Percentiles rank a stretch among this genome's conserved stretches.
These are phyloP conservation scores for Vigna trinervia DNA, from an alignment of 306 rosid genomes.

Conservation along the genomic window DNA sequence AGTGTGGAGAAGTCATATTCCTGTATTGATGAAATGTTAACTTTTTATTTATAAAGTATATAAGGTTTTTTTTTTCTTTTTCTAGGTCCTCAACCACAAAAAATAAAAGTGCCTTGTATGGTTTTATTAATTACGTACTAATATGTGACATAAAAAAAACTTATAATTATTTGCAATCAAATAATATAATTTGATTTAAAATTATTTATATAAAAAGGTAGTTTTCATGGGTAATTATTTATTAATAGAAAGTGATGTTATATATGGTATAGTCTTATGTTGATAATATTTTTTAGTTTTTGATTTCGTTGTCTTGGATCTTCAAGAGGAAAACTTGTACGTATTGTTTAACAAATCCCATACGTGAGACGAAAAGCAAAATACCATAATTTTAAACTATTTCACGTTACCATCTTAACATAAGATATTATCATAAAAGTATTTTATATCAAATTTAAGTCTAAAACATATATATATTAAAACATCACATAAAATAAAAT, in stretches of 20 bases:
- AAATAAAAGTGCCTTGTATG: neutral
- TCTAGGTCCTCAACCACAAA: neutral
- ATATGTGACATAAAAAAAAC: neutral
- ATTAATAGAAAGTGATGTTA: neutral
- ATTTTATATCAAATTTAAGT: neutral
- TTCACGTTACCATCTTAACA: conserved; percentile 7
- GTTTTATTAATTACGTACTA: neutral
- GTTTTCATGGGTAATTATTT: neutral
- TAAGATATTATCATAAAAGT: conserved; percentile 1
- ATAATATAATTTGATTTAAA: neutral
- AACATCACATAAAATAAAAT: too few species aligned
- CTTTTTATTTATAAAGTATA: conserved; percentile 3
- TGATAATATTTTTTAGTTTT: neutral
- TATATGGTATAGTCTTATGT: neutral
- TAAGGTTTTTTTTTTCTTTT: neutral
- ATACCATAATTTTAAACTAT: conserved; percentile 15
- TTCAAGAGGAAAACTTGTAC: conserved; percentile 26
- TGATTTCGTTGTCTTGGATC: neutral
- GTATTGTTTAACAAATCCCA: conserved; percentile 18
- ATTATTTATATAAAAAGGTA: neutral
- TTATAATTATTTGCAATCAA: neutral
- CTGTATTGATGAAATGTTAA: neutral
- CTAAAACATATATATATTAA: too few species aligned
- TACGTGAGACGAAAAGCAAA: neutral
- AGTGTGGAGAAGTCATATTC: conserved; percentile 12